Base-by-base conservation (phyloP, 2,329 filamentous ascomycete genomes). In the Colletotrichum graminicola region DNA sequence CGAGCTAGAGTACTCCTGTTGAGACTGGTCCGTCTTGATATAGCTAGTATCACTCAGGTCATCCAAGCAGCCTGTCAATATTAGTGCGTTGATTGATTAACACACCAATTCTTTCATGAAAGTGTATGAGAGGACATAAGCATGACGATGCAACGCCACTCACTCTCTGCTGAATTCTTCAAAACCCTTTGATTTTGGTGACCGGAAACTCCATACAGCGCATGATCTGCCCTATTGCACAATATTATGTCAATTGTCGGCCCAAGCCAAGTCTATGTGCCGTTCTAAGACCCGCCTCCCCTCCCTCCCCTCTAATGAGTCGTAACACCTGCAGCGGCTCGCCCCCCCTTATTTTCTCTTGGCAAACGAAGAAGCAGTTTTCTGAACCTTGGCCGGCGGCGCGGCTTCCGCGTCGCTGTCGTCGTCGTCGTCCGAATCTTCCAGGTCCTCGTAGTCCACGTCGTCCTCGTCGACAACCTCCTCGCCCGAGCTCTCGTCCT, bases 391-490 rank as follows among this genome's bases (percentile, higher is more conserved):
- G 63, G 82, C 78, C 54, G 86, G 85, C 60, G 85, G 84, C 52
- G 82, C 84, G 12, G 83, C 81, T 74, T 87, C 85, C 23, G 80
- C 81, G 60, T 88, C 86, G 65, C 84, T 87, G 71, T 85, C 85
- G 43, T 86, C 88, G 12, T 88, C 88, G 71, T 91, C 90, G 8
- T 84, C 85, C 78, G 86, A 87, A 63, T 88, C 86, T 41, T 84
- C 82, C 8, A 86, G 83, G 63, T 91, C 90, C 45, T 89, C 86
- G 66, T 90, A 86, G 56, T 89, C 83, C 2, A 88, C 88, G 71
- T 91, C 88, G 23, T 90, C 87, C 71, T 89, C 88, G 29, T 90
- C 87, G 2, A 89, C 78, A 0, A 82, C 83, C 75, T 86, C 85
- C 45, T 85, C 84, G 1, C 78, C 86, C 21, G 85, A 84, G 3